Evolutionary conservation across 345 rosid genomes (phyloP).

Genomic region (Rhizophora apiculata): DNA sequence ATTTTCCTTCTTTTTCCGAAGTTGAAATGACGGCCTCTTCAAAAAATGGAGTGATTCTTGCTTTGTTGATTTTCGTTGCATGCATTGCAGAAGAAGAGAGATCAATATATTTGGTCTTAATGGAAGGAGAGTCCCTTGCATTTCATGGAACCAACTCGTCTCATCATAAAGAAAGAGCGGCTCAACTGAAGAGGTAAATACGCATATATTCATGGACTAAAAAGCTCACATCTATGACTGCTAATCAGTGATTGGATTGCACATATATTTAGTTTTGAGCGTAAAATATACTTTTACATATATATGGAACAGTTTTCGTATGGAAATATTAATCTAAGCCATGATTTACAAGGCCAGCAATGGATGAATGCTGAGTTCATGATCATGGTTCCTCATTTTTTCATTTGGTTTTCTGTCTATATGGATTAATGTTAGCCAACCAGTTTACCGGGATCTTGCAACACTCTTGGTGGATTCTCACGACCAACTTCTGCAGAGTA

Average conservation of each 20-base stretch:
- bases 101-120: conserved; percentile 50
- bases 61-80: conserved; percentile 20
- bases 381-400: background rate
- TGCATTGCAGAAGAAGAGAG: conserved; percentile 40
- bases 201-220: background rate
- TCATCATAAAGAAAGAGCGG: conserved; percentile 3
- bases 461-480: conserved; percentile 56
- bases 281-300: too few relatives aligned
- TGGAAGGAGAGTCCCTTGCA: conserved; percentile 63
- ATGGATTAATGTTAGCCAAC: conserved; percentile 27
- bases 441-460: conserved; percentile 39
- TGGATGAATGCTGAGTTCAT: background rate
- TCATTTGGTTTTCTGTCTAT: background rate
- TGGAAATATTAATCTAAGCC: background rate
- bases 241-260: too few relatives aligned
- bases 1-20: too few relatives aligned
- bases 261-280: too few relatives aligned
- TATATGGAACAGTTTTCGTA: background rate
- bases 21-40: conserved; percentile 2
- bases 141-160: conserved; percentile 26
- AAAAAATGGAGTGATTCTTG: conserved; percentile 17
- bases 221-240: too few relatives aligned
- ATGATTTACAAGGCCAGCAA: too few relatives aligned
- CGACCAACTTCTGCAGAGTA: conserved; percentile 51
- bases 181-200: conserved; percentile 38